Conservation (phyloP, 2,329 filamentous ascomycete species). For the Sarocladiaceae sp. region DNA sequence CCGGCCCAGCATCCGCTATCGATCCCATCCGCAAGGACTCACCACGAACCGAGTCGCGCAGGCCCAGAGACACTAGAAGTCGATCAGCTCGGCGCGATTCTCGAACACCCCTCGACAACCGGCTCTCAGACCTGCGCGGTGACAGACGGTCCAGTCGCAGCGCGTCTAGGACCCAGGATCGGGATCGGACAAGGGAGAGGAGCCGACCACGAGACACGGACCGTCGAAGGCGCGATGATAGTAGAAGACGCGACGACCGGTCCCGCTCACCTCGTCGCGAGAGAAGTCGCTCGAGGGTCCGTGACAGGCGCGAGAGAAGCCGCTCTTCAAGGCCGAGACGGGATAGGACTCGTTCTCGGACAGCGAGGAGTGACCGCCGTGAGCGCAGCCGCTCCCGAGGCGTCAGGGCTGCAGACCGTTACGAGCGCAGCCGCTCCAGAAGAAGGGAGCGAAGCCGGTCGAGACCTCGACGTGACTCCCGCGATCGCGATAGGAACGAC, state of each 20-base stretch:
- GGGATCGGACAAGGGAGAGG: conserved; percentile 16
- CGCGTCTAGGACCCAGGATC: conserved; percentile 22
- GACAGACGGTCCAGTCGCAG: conserved; percentile 28
- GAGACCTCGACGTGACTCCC: conserved; percentile 11
- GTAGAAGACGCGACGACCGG: conserved; percentile 21
- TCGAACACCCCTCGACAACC: conserved; percentile 22
- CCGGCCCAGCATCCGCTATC: conserved; percentile 51
- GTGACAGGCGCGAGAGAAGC: conserved; percentile 29
- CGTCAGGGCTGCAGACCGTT: conserved; percentile 24
- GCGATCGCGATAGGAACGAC: not conserved
- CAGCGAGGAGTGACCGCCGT: conserved; percentile 21
- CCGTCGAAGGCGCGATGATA: conserved; percentile 9
- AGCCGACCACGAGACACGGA: conserved; percentile 10
- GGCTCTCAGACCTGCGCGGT: conserved; percentile 17
- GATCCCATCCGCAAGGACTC: conserved; percentile 46
- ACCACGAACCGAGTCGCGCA: conserved; percentile 37
- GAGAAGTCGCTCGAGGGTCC: conserved; percentile 24
- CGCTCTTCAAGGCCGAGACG: conserved; percentile 26
- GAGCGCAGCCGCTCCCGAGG: conserved; percentile 27
- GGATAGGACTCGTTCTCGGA: conserved; percentile 35
- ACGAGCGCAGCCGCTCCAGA: conserved; percentile 28
- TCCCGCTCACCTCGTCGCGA: conserved; percentile 33
- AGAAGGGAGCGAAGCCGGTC: conserved; percentile 29
- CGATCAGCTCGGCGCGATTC: conserved; percentile 23
- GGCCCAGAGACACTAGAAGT: conserved; percentile 23